Evolutionary conservation across 192 early-diverging fungal species (phyloP).

Genomic region (Coemansia sp.): DNA sequence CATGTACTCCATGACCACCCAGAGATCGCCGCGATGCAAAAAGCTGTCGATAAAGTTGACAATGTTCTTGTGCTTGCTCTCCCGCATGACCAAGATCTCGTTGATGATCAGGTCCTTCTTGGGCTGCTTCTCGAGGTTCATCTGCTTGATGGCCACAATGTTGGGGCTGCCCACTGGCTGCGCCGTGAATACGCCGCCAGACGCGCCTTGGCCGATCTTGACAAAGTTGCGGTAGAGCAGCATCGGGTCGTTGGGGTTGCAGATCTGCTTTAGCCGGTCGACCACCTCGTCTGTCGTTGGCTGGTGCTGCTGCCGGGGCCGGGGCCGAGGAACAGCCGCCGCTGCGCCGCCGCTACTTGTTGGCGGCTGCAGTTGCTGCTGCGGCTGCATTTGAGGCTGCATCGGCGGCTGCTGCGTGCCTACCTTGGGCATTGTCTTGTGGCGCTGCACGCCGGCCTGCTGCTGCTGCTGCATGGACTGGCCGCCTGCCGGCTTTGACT

Average conservation of each 20-base stretch:
- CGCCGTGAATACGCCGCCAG: slow-evolving; percentile 97
- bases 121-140: slow-evolving; percentile 85
- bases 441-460: slow-evolving; percentile 31
- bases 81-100: slow-evolving; percentile 94
- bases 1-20: slow-evolving; percentile 99
- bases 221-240: slow-evolving; percentile 83
- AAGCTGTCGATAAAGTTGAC: slow-evolving; percentile 96
- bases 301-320: slow-evolving; percentile 60
- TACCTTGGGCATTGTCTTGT: slow-evolving; percentile 42
- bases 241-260: slow-evolving; percentile 87
- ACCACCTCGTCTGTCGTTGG: slow-evolving; percentile 80
- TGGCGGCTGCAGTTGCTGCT: neutral
- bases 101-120: slow-evolving; percentile 91
- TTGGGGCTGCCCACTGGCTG: slow-evolving; percentile 68
- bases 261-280: slow-evolving; percentile 78
- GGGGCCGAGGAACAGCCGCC: slow-evolving; percentile 40
- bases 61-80: slow-evolving; percentile 92
- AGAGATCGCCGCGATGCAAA: slow-evolving; percentile 87
- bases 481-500: slow-evolving; percentile 4
- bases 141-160: slow-evolving; percentile 93
- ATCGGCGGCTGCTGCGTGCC: slow-evolving; percentile 13
- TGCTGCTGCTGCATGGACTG: slow-evolving; percentile 22
- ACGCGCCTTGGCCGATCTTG: slow-evolving; percentile 97
- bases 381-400: slow-evolving; percentile 19
- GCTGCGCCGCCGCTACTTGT: slow-evolving; percentile 1